Evolutionary conservation across 2,329 filamentous ascomycete species (phyloP).

Genomic region (Helminthosporium solani): DNA sequence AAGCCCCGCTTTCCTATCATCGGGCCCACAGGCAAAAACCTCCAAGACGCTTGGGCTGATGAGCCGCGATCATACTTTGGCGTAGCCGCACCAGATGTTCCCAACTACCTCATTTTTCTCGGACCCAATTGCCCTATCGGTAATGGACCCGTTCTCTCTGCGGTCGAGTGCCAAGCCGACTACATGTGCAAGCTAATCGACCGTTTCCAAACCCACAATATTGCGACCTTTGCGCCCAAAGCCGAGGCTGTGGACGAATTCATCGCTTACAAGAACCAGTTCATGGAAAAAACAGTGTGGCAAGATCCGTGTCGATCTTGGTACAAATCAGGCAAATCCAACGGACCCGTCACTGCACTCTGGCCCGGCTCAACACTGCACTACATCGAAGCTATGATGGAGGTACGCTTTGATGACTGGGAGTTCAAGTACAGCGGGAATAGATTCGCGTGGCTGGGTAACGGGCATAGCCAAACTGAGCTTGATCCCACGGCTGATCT

Average conservation of each 20-base stretch:
- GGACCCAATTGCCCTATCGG: constrained; percentile 47
- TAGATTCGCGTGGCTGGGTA: constrained; percentile 42
- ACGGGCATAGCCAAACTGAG: constrained; percentile 40
- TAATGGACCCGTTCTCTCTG: constrained; percentile 46
- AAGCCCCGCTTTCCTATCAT: constrained; percentile 50
- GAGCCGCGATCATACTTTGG: constrained; percentile 49
- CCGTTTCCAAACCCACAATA: constrained; percentile 52
- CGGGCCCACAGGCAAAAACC: constrained; percentile 40
- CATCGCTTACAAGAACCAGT: constrained; percentile 48
- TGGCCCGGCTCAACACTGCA: constrained; percentile 53
- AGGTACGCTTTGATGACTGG: constrained; percentile 51
- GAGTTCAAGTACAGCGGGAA: constrained; percentile 45
- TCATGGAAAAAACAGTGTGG: constrained; percentile 51
- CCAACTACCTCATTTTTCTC: constrained; percentile 49
- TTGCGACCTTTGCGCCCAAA: constrained; percentile 48
- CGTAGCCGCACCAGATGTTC: constrained; percentile 49
- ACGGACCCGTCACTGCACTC: constrained; percentile 43
- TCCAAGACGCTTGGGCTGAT: constrained; percentile 48
- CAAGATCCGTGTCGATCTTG: constrained; percentile 48
- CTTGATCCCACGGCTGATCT: constrained; percentile 38
- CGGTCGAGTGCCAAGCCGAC: constrained; percentile 51
- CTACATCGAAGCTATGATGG: constrained; percentile 51
- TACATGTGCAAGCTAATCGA: constrained; percentile 55
- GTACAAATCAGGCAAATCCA: constrained; percentile 38
- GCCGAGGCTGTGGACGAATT: constrained; percentile 53